phyloP scores from a whole-genome alignment of 2,329 filamentous ascomycete genomes.

The Canariomyces notabilis region DNA sequence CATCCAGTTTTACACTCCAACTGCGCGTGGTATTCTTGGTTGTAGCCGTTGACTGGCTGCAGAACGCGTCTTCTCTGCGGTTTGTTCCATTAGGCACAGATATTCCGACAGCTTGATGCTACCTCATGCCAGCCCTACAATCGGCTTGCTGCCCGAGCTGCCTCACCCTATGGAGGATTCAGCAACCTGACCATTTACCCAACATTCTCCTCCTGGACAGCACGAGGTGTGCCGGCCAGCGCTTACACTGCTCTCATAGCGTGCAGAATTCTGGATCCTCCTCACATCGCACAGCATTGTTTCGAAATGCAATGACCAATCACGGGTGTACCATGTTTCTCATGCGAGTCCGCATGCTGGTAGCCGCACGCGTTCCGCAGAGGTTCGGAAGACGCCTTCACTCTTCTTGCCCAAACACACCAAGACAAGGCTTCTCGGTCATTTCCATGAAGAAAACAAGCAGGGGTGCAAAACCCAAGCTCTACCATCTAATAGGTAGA shows the following conservation, averaged over 20 bases:
- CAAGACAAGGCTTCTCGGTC: neutral
- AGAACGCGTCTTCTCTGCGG: too few relatives aligned
- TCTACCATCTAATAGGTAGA: neutral
- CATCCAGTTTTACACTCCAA: too few relatives aligned
- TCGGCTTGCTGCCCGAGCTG: too few relatives aligned
- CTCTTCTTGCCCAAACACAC: too few relatives aligned
- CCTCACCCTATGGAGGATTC: too few relatives aligned
- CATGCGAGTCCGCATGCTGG: neutral
- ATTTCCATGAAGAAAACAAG: neutral
- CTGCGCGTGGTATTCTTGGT: too few relatives aligned
- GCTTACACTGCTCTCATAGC: neutral
- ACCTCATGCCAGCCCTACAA: too few relatives aligned
- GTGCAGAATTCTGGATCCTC: neutral
- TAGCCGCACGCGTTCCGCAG: constrained; percentile 5
- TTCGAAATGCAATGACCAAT: constrained; percentile 8
- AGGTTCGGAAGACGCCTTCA: neutral
- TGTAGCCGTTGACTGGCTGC: too few relatives aligned
- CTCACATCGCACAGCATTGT: constrained; percentile 10
- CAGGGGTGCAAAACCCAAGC: neutral
- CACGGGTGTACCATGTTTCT: neutral
- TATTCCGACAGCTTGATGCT: too few relatives aligned
- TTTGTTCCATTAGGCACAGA: too few relatives aligned
- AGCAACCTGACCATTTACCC: too few relatives aligned
- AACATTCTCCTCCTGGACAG: neutral
- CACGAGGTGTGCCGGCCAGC: neutral